Evolutionary conservation across 1,284 basidiomycete genomes (phyloP).

Genomic region (Stereum hirsutum): DNA sequence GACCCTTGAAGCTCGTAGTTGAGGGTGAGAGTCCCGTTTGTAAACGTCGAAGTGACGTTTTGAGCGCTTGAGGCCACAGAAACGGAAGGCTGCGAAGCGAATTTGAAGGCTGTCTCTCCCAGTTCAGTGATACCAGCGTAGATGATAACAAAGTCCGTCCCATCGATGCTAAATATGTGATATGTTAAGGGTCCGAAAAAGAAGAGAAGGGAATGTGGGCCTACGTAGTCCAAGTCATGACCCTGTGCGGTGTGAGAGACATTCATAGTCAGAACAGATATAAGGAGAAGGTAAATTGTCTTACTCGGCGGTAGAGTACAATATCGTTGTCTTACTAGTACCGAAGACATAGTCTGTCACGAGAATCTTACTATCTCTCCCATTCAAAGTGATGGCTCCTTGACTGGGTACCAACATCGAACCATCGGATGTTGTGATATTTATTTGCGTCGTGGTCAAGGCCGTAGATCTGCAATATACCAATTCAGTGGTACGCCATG

Average conservation of each 20-base stretch:
- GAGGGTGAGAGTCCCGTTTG: neutral
- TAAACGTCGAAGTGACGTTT: neutral
- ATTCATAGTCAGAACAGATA: neutral
- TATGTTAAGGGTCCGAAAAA: no score
- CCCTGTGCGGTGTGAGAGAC: neutral
- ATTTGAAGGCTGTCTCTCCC: neutral
- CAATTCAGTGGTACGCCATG: neutral
- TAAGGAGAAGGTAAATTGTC: no score
- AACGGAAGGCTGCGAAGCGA: neutral
- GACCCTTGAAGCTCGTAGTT: neutral
- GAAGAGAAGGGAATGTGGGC: neutral
- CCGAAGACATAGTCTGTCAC: slow-evolving; percentile 42
- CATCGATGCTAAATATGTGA: neutral
- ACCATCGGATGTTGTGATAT: slow-evolving; percentile 32
- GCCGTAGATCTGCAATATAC: slow-evolving; percentile 24
- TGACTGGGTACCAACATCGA: slow-evolving; percentile 26
- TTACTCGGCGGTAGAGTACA: neutral
- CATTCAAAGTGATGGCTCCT: slow-evolving; percentile 32
- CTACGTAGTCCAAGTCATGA: neutral
- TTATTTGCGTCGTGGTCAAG: slow-evolving; percentile 28
- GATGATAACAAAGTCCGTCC: neutral
- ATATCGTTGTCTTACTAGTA: slow-evolving; percentile 20
- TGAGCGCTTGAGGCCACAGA: neutral
- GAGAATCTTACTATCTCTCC: slow-evolving; percentile 39
- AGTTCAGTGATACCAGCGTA: neutral